Percentiles rank a stretch among this genome's conserved stretches.
Conservation (phyloP, 1,139 yeast species). For the Candida gigantensis region DNA sequence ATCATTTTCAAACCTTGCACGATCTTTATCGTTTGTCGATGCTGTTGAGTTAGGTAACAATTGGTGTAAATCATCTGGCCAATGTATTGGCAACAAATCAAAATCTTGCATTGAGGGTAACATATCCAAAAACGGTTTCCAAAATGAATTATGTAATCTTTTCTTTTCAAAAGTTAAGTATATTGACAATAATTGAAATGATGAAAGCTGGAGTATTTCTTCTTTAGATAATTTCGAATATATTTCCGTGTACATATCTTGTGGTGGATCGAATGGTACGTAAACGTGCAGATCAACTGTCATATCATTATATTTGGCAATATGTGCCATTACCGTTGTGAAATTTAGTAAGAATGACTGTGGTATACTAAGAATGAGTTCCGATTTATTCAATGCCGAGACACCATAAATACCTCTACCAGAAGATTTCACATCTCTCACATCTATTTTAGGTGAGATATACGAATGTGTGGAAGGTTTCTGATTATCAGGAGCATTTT, state of each 20-base stretch:
- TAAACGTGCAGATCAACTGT: constrained; percentile 18
- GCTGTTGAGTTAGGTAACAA: constrained; percentile 43
- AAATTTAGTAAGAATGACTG: constrained; percentile 61
- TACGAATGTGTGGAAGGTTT: constrained; percentile 25
- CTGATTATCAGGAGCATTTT: constrained; percentile 24
- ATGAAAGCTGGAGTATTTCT: constrained; percentile 35
- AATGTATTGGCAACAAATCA: constrained; percentile 49
- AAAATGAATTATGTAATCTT: constrained; percentile 46
- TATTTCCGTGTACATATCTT: constrained; percentile 27
- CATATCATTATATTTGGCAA: constrained; percentile 24
- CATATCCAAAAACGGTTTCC: constrained; percentile 64
- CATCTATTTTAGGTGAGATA: constrained; percentile 32
- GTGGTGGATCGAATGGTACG: constrained; percentile 18
- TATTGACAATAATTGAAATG: constrained; percentile 51
- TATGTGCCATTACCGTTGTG: constrained; percentile 51
- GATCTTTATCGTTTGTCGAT: constrained; percentile 37
- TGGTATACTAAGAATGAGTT: constrained; percentile 56
- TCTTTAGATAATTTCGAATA: constrained; percentile 32
- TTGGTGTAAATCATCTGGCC: constrained; percentile 41
- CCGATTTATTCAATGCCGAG: constrained; percentile 34
- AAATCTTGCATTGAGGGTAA: constrained; percentile 57
- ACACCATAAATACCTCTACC: constrained; percentile 67
- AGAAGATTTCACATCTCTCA: constrained; percentile 31
- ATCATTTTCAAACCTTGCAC: constrained; percentile 40
- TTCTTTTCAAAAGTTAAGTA: constrained; percentile 50